Percentiles rank a stretch among this genome's conserved stretches.
Evolutionary conservation across 1,139 yeast species (phyloP).

Genomic region (Taiozyma sp.): DNA sequence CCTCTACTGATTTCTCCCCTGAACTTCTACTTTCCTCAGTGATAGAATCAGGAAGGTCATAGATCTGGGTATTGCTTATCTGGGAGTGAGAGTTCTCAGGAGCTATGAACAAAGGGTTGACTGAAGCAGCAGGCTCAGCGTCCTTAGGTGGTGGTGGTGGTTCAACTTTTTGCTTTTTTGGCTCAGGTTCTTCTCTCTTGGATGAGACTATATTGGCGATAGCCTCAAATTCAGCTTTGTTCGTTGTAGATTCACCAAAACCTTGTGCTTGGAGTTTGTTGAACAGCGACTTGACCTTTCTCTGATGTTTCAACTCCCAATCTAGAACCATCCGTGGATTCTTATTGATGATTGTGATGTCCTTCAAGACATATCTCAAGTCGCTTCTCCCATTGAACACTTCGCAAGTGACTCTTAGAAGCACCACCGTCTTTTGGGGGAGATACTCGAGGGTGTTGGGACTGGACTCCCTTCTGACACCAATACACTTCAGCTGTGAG

Average conservation of each 20-base stretch:
- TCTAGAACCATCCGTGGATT: conserved; percentile 3
- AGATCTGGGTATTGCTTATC: not conserved
- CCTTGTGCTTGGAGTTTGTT: not conserved
- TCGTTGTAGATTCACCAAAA: not conserved
- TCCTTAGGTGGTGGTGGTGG: not conserved
- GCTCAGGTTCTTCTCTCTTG: not conserved
- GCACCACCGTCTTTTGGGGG: not conserved
- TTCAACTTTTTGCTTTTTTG: not conserved
- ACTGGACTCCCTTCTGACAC: not conserved
- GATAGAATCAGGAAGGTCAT: not conserved
- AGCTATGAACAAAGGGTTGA: conserved; percentile 1
- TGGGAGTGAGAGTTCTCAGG: conserved; percentile 3
- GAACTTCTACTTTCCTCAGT: not conserved
- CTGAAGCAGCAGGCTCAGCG: not conserved
- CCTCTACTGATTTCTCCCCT: not conserved
- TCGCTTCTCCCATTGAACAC: conserved; percentile 4
- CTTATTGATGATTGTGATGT: conserved; percentile 6
- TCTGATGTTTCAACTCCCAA: conserved; percentile 1
- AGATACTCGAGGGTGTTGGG: not conserved
- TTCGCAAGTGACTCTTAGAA: not conserved
- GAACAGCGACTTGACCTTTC: conserved; percentile 6
- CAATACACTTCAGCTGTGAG: not conserved
- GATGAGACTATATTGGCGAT: conserved; percentile 3
- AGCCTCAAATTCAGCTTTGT: conserved; percentile 2
- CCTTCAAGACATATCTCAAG: conserved; percentile 1